A percentile compares a stretch with the other conserved stretches of the same genome.
Conservation (phyloP, 345 rosid species). For the Hibiscus tridactylites region DNA sequence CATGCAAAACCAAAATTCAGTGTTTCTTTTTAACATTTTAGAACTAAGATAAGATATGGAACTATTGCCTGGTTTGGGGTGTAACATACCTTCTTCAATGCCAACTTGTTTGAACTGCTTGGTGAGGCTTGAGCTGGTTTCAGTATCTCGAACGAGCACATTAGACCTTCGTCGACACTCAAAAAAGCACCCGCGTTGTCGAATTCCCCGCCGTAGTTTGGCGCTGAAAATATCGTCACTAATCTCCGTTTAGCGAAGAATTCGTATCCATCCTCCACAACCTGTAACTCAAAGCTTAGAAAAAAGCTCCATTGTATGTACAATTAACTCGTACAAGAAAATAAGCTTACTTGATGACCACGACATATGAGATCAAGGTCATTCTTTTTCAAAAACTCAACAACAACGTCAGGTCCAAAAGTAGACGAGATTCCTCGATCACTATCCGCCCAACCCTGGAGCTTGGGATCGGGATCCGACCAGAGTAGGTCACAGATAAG, state of each 20-base stretch:
- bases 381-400: constrained; percentile 82
- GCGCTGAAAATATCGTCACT: constrained; percentile 95
- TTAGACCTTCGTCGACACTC: constrained; percentile 65
- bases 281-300: constrained; percentile 35
- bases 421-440: constrained; percentile 92
- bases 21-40: background rate
- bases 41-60: background rate
- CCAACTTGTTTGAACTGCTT: constrained; percentile 23
- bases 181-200: constrained; percentile 90
- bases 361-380: constrained; percentile 94
- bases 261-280: constrained; percentile 97
- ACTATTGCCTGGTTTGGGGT: no score
- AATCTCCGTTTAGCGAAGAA: constrained; percentile 80
- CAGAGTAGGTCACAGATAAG: constrained; percentile 93
- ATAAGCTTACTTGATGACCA: constrained; percentile 79
- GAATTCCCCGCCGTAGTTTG: constrained; percentile 99
- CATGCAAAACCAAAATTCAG: background rate
- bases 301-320: background rate
- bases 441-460: constrained; percentile 76
- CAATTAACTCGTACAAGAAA: background rate
- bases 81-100: constrained; percentile 61
- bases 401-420: constrained; percentile 77
- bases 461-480: constrained; percentile 83
- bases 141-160: constrained; percentile 90
- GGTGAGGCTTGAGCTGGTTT: constrained; percentile 53